These are phyloP conservation scores for Globisporangium okanoganense DNA, from an alignment of 352 stramenopile genomes.

Conservation along the genomic window DNA sequence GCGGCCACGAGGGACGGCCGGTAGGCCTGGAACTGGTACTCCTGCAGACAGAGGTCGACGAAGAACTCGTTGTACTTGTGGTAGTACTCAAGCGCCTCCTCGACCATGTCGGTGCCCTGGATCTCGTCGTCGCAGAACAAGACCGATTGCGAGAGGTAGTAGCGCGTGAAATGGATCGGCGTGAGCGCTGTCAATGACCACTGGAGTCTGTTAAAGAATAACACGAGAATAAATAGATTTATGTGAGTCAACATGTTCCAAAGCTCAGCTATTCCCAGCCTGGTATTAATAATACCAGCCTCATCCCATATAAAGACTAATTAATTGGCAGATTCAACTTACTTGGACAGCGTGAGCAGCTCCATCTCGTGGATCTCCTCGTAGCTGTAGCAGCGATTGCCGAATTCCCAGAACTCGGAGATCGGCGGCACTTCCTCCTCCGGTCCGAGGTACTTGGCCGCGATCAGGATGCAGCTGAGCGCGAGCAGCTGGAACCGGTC, in stretches of 20 bases:
- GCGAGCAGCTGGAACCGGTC: conserved; percentile 81
- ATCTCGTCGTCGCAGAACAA: conserved; percentile 79
- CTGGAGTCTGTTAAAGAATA: conserved; percentile 43
- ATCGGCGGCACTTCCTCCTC: conserved; percentile 81
- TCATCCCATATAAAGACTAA: not conserved
- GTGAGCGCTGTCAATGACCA: conserved; percentile 70
- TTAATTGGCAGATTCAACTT: conserved; percentile 7
- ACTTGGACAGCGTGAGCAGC: conserved; percentile 48
- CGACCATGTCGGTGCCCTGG: conserved; percentile 62
- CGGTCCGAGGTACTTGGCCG: conserved; percentile 73
- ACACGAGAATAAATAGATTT: conserved; percentile 3
- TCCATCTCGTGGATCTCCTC: conserved; percentile 82
- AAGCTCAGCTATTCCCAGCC: conserved; percentile 7
- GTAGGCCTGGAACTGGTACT: conserved; percentile 83
- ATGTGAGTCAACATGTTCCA: conserved; percentile 9
- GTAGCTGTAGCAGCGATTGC: conserved; percentile 80
- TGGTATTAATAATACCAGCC: conserved; percentile 10
- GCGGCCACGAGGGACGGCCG: conserved; percentile 77
- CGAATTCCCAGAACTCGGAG: conserved; percentile 84
- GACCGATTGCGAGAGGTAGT: conserved; percentile 75
- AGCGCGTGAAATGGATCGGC: conserved; percentile 78
- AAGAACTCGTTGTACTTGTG: conserved; percentile 86
- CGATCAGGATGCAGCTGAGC: conserved; percentile 75
- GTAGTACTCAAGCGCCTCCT: conserved; percentile 77
- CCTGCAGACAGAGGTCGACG: conserved; percentile 79